Evolutionary conservation across 2,329 filamentous ascomycete species (phyloP), one percentile per base, ranked within the genome.

Genomic region (Verticillium alfalfae): DNA sequence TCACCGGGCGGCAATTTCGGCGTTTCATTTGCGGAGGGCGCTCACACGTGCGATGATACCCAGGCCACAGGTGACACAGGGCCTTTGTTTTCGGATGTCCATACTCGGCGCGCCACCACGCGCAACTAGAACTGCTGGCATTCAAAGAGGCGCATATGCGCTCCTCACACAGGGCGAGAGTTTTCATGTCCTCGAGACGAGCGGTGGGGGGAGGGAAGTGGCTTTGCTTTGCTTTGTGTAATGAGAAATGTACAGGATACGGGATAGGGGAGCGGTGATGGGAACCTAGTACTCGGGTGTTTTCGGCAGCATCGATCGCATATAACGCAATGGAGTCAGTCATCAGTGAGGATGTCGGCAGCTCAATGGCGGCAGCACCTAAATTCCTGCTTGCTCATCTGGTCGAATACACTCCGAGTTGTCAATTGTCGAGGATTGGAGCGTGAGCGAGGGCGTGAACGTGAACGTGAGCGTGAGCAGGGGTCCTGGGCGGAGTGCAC

Each of bases 1-100:
- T 57, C 59, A 60, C 38, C 55, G 26, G 59, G 63, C 45, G 58
- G 55, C 58, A 52, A 52, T 13, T 31, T 52, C 22, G 45, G 45
- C 45, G 45, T 52, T 52, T 52, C 45, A 52, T 52, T 52, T 52
- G 22, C 45, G 45, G 45, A 52, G 45, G 18, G 45, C 45, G 8
- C 45, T 52, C 45, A 52, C 45, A 22, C 18, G 45, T 52, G 45
- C 45, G 45, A 52, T 52, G 45, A 52, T 52, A 52, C 45, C 45
- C 45, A 52, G 45, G 45, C 18, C 45, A 52, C n/a, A 18, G n/a
- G 18, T 52, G 45, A 52, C 18, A 18, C 45, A 52, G n/a, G 45
- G 45, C 45, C 45, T 26, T 31, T 52, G 45, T 52, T 52, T 52
- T 52, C 45, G 45, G 45, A n/a, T 52, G 45, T 52, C 45, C 22